Evolutionary conservation across 2,329 filamentous ascomycete species (phyloP), one percentile per base, ranked within the genome.

Genomic region (Aphanocladium album): DNA sequence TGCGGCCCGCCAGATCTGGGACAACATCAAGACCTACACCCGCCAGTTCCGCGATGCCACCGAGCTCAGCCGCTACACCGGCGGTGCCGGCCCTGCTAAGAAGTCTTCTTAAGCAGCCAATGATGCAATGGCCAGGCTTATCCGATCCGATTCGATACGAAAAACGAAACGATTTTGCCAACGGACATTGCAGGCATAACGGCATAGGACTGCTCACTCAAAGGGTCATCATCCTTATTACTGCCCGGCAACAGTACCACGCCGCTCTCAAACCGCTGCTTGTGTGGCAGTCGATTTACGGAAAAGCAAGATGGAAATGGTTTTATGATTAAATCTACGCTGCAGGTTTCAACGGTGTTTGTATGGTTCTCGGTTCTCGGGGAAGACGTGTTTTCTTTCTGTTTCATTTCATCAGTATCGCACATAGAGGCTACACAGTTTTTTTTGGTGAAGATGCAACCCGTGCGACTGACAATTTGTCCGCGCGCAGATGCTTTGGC

Each of bases 41-140:
- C 83, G 85, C 73, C 87, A 93, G 77, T 91, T 88, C 70, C 87
- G 92, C 72, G 87, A 91, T 68, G 82, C 83, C 60, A 96, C 93
- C 45, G 91, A 97, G 71, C 71, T 92, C 68, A 84, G 83, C 77
- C 88, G 86, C 74, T 95, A 93, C 77, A 74, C 86, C 64, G 80
- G 80, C 65, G 84, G 83, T 61, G 77, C 79, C 45, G 78, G 81
- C 41, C 81, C 64, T 77, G 85, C 71, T 60, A 77, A 77, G 73
- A 77, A 77, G 74, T 73, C 74, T 53, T 76, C 76, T 60, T 77
- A 77, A 72, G 60, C 21, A 17, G 33, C 30, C 5, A 30, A 30
- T 30, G 30, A 5, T 30, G 47, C 8, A 17, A 21, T 27, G 11
- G 14, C 19, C 45, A 19, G 11, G 5, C n/a, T 45, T 33, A 27